Conservation (phyloP, 2,329 filamentous ascomycete genomes). For the Byssochlamys sp. region DNA sequence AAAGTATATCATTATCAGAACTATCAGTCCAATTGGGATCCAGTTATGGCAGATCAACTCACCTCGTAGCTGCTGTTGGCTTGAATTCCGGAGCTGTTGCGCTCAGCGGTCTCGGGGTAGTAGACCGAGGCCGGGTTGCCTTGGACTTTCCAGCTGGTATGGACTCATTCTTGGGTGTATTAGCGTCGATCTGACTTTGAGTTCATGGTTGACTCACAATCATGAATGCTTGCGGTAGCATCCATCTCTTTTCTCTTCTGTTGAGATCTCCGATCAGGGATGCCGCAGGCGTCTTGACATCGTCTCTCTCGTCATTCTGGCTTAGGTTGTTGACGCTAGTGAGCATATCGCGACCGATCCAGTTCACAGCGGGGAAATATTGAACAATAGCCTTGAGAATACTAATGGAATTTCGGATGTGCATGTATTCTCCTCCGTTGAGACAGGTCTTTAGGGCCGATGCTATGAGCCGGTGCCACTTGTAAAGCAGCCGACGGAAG, state of each 20-base stretch:
- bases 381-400: constrained; percentile 72
- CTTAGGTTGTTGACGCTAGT: constrained; percentile 34
- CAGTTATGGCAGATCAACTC: constrained; percentile 17
- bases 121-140: constrained; percentile 18
- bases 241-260: constrained; percentile 40
- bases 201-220: constrained; percentile 18
- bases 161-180: constrained; percentile 16
- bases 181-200: constrained; percentile 11
- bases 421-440: constrained; percentile 82
- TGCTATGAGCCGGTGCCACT: constrained; percentile 80
- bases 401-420: constrained; percentile 90
- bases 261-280: constrained; percentile 41
- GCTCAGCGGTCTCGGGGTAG: constrained; percentile 30
- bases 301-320: constrained; percentile 38
- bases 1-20: constrained; percentile 12
- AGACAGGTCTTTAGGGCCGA: constrained; percentile 73
- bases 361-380: constrained; percentile 79
- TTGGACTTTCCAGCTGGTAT: constrained; percentile 17
- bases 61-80: constrained; percentile 23
- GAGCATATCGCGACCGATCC: constrained; percentile 56
- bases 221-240: constrained; percentile 40
- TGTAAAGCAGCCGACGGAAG: constrained; percentile 74
- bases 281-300: constrained; percentile 42
- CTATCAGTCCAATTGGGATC: not conserved
- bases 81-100: constrained; percentile 34